phyloP scores from a whole-genome alignment of 2,329 filamentous ascomycete genomes.

The Acrodontium crateriforme region DNA sequence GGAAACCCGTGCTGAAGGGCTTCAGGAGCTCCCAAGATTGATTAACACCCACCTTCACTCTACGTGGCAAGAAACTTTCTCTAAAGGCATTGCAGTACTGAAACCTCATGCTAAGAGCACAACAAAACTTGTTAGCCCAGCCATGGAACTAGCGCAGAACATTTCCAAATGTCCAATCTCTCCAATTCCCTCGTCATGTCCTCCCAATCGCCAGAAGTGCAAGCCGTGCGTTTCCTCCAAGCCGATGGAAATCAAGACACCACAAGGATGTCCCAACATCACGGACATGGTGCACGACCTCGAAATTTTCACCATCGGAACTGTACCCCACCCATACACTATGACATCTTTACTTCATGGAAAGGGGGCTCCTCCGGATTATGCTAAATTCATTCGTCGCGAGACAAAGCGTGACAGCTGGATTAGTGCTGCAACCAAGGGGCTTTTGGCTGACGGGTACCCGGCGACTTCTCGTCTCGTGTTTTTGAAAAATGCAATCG shows the following conservation, averaged over 20 bases:
- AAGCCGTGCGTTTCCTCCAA: constrained; percentile 54
- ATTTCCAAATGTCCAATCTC: constrained; percentile 62
- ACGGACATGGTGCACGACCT: no score
- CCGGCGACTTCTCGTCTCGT: constrained; percentile 53
- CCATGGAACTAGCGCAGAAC: constrained; percentile 57
- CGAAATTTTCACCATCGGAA: constrained; percentile 74
- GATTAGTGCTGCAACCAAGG: constrained; percentile 57
- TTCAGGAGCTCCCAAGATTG: constrained; percentile 54
- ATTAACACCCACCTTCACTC: constrained; percentile 76
- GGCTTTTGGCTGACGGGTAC: constrained; percentile 50
- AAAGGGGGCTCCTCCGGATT: constrained; percentile 21
- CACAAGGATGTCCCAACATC: no score
- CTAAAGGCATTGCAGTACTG: constrained; percentile 62
- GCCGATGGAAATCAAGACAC: constrained; percentile 51
- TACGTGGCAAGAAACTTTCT: constrained; percentile 70
- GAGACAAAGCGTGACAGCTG: constrained; percentile 63
- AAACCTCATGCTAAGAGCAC: constrained; percentile 68
- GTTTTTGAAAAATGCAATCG: constrained; percentile 69
- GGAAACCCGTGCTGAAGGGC: constrained; percentile 42
- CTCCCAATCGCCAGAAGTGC: constrained; percentile 66
- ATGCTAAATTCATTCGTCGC: constrained; percentile 33
- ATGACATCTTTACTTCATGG: constrained; percentile 52
- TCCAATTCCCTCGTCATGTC: constrained; percentile 64
- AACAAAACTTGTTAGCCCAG: constrained; percentile 55
- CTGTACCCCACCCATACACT: constrained; percentile 85